Base-by-base conservation (phyloP, 2,329 filamentous ascomycete species). In the Monilinia vaccinii-corymbosi region DNA sequence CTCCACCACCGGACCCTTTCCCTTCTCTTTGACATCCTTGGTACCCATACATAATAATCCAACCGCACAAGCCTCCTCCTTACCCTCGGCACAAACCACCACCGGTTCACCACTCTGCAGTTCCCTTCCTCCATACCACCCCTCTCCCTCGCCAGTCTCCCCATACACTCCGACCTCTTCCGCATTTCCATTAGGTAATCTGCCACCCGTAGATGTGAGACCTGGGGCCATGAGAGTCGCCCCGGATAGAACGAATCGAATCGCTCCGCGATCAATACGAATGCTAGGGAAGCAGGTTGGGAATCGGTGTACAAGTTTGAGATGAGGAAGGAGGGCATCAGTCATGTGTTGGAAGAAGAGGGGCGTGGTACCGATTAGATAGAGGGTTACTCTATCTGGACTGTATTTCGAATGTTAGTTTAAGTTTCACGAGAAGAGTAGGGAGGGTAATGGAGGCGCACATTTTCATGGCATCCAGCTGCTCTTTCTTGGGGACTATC, bases 181-280 rank as follows among this genome's bases (percentile, higher is more conserved):
- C 1, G 67, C 66, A 40, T 72, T 69, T 10, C 67, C 67, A 60
- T 44, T 73, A 66, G 94, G 94, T 69, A 99, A 75, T 51, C 89
- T 75, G 0, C 94, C 94, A 0, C 94, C 94, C 0, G 85, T 75
- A 23, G 85, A 91, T 32, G 94, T 99, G 68, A 99, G 75, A 0
- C 94, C 94, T 0, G 94, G 94, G 1, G 91, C 93, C 94, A 99
- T 99, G 64, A 99, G 85, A 16, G 93, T 91, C 0, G 94, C 94
- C 48, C 94, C 94, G 1, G 86, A 89, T 1, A 99, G 83, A 31
- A 99, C 93, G 76, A 99, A 99, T 63, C 94, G 89, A 71, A 99
- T 97, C 6, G 94, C 94, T 63, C 94, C 94, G 53, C 94, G 85
- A 75, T 99, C 94, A 73, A 97, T 96, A 61, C 92, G 87, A 61